phyloP scores from a whole-genome alignment of 495 filamentous ascomycete genomes.

The Daldinia childiae region DNA sequence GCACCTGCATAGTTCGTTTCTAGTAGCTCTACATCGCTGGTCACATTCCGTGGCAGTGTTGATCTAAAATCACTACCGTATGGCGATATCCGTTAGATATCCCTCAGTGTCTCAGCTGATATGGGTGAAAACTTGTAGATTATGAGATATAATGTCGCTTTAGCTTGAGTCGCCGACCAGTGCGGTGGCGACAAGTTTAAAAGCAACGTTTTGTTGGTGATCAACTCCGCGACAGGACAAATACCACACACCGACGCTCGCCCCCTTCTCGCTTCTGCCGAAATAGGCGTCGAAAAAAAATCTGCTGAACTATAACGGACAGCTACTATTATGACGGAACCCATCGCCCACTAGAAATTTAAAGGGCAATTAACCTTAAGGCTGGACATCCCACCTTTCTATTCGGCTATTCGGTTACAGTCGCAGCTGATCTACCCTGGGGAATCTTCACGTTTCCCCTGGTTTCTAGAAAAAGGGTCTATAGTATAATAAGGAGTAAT shows the following conservation, averaged over 20 bases:
- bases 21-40: conserved; percentile 12
- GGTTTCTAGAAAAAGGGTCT: conserved; percentile 35
- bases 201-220: conserved; percentile 38
- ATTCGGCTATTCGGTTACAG: conserved; percentile 39
- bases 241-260: conserved; percentile 33
- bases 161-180: conserved; percentile 33
- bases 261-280: conserved; percentile 38
- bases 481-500: conserved; percentile 17
- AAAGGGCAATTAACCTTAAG: conserved; percentile 36
- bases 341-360: background rate
- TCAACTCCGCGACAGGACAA: conserved; percentile 34
- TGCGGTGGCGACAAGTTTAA: conserved; percentile 41
- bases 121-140: conserved; percentile 19
- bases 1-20: conserved; percentile 17
- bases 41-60: conserved; percentile 14
- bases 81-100: conserved; percentile 14
- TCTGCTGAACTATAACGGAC: conserved; percentile 14
- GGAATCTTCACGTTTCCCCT: conserved; percentile 29
- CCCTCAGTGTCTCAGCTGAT: conserved; percentile 33
- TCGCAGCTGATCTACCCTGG: conserved; percentile 36
- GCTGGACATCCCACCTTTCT: conserved; percentile 33
- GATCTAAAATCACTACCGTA: conserved; percentile 9
- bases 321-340: conserved; percentile 8
- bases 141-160: conserved; percentile 30
- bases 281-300: conserved; percentile 41